These are phyloP conservation scores for Gloeophyllum trabeum DNA, from an alignment of 768 basidiomycete species.

Conservation along the genomic window DNA sequence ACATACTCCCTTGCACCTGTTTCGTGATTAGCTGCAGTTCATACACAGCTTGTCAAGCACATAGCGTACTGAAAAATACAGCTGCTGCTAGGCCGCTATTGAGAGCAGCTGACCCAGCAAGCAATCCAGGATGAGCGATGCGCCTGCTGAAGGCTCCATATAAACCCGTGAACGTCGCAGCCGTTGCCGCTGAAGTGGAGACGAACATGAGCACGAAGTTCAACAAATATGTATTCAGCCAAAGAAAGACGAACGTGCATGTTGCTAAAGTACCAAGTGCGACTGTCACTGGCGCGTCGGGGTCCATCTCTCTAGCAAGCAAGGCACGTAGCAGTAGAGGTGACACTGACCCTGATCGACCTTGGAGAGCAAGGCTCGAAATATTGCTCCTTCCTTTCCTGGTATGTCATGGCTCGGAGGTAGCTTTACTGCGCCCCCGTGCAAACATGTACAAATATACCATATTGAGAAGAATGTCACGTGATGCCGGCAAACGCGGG, in stretches of 20 bases:
- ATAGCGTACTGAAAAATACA: conserved; percentile 65
- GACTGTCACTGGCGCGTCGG: conserved; percentile 28
- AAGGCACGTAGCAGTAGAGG: no score
- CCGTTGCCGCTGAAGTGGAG: conserved; percentile 36
- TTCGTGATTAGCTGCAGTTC: conserved; percentile 2
- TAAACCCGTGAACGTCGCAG: conserved; percentile 32
- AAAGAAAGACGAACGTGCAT: conserved; percentile 68
- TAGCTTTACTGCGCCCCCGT: no score
- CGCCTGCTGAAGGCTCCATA: conserved; percentile 27
- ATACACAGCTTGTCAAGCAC: background rate
- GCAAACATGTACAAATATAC: no score
- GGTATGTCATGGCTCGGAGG: no score
- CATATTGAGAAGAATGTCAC: no score
- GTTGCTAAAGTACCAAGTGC: conserved; percentile 48
- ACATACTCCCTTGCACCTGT: conserved; percentile 68
- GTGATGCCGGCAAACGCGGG: no score
- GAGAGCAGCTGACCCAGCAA: conserved; percentile 50
- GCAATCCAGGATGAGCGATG: conserved; percentile 33
- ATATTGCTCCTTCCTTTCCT: no score
- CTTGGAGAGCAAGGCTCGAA: no score
- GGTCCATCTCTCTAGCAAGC: conserved; percentile 12
- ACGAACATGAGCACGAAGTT: conserved; percentile 2
- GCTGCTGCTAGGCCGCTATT: conserved; percentile 65
- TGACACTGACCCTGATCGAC: no score
- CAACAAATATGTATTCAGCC: conserved; percentile 4